Evolutionary conservation across 768 basidiomycete species (phyloP).

Genomic region (Paxillus involutus): DNA sequence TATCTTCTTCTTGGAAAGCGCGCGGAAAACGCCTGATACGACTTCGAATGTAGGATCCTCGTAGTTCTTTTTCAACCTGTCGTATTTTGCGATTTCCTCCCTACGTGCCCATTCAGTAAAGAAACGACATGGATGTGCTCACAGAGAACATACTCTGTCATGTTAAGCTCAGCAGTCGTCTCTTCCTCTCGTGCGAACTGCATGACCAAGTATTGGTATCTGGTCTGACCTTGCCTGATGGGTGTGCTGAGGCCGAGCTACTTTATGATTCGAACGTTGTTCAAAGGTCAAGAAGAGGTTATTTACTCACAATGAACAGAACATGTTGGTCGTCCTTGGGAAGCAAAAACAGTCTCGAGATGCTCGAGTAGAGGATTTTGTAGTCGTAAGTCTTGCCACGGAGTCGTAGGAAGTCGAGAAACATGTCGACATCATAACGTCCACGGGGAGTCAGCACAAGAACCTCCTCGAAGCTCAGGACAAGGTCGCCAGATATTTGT

Average conservation of each 20-base stretch:
- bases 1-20: conserved; percentile 87
- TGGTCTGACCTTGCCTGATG: conserved; percentile 96
- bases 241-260: conserved; percentile 90
- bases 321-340: conserved; percentile 97
- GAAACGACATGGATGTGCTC: background rate
- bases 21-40: conserved; percentile 91
- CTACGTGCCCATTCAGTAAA: conserved; percentile 34
- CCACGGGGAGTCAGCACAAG: conserved; percentile 94
- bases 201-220: conserved; percentile 98
- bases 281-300: background rate
- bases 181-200: conserved; percentile 98
- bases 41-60: conserved; percentile 96
- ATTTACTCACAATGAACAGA: conserved; percentile 78
- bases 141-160: conserved; percentile 70
- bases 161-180: conserved; percentile 91
- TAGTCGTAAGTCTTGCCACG: conserved; percentile 99
- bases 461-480: conserved; percentile 94
- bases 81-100: conserved; percentile 75
- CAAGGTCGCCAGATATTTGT: conserved; percentile 86
- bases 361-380: conserved; percentile 88
- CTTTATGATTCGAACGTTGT: conserved; percentile 6
- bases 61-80: conserved; percentile 88
- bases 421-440: conserved; percentile 98
- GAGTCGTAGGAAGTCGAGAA: conserved; percentile 87
- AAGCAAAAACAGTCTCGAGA: conserved; percentile 86